Percentiles rank a stretch among this genome's conserved stretches.
Conservation (phyloP, 2,329 filamentous ascomycete genomes). For the Pseudogymnoascus sp. region DNA sequence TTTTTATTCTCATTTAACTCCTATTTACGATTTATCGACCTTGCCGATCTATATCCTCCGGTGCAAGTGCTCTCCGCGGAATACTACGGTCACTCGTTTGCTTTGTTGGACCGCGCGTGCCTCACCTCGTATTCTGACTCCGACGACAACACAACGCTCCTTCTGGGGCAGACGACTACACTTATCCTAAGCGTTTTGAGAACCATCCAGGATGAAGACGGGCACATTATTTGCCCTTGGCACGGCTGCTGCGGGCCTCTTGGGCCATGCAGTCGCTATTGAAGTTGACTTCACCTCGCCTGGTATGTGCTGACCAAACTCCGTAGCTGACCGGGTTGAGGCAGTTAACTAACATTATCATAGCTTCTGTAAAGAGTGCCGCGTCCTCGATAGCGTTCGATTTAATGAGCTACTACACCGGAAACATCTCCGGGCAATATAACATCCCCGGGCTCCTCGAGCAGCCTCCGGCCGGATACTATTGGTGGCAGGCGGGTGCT, state of each 20-base stretch:
- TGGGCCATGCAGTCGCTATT: conserved; percentile 16
- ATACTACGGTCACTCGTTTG: background rate
- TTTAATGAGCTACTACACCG: conserved; percentile 36
- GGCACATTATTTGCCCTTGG: background rate
- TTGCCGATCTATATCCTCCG: background rate
- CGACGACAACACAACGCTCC: background rate
- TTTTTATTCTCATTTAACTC: background rate
- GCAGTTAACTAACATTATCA: conserved; percentile 36
- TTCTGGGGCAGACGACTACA: background rate
- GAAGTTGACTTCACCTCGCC: conserved; percentile 23
- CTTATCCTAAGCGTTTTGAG: background rate
- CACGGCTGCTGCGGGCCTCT: background rate
- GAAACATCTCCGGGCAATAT: conserved; percentile 33
- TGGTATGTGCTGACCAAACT: conserved; percentile 17
- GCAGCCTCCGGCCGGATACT: conserved; percentile 39
- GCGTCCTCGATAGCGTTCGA: conserved; percentile 29
- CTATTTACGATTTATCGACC: background rate
- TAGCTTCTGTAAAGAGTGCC: conserved; percentile 27
- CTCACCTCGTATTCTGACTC: background rate
- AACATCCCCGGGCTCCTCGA: conserved; percentile 44
- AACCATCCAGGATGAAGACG: background rate
- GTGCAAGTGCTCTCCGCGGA: background rate
- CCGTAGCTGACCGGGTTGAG: conserved; percentile 31
- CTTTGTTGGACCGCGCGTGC: background rate
- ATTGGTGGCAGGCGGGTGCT: conserved; percentile 56